Evolutionary conservation across 352 stramenopile genomes (phyloP).

Genomic region (Phytophthora boehmeriae): DNA sequence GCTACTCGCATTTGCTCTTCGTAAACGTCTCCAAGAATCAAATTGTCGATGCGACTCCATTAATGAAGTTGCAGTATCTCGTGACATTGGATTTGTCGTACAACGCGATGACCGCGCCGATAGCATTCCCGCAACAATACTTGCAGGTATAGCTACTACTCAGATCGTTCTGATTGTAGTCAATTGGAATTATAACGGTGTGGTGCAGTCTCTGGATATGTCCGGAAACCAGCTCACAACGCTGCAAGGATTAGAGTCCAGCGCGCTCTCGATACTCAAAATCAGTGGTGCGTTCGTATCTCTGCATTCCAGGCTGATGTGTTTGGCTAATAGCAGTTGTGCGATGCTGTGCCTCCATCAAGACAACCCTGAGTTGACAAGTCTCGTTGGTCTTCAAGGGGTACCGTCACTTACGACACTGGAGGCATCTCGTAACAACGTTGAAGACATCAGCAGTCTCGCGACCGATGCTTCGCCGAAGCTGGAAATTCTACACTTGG

Average conservation of each 20-base stretch:
- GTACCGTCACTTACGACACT: conserved; percentile 58
- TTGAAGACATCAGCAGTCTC: conserved; percentile 52
- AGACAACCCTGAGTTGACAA: conserved; percentile 65
- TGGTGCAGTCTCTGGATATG: conserved; percentile 56
- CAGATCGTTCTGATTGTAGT: not conserved
- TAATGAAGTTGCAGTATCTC: conserved; percentile 66
- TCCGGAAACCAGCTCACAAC: conserved; percentile 72
- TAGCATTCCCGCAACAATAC: conserved; percentile 56
- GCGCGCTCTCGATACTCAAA: conserved; percentile 59
- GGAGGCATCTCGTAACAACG: conserved; percentile 58
- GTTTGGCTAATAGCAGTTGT: not conserved
- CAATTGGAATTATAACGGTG: not conserved
- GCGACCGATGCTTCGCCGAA: conserved; percentile 40
- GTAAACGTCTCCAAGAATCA: conserved; percentile 77
- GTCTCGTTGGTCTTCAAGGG: conserved; percentile 48
- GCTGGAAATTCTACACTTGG: conserved; percentile 59
- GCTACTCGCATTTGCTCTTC: conserved; percentile 72
- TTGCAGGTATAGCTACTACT: conserved; percentile 51
- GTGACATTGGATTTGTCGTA: conserved; percentile 60
- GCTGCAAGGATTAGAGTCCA: conserved; percentile 56
- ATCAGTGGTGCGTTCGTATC: conserved; percentile 47
- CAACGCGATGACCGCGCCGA: conserved; percentile 48
- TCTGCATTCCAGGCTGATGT: not conserved
- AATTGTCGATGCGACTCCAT: conserved; percentile 51
- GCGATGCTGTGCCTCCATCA: conserved; percentile 1